Percentiles rank a stretch among this genome's conserved stretches.
Conservation (phyloP, 176 grass and related monocot genomes). For the Cenchrus americanus region DNA sequence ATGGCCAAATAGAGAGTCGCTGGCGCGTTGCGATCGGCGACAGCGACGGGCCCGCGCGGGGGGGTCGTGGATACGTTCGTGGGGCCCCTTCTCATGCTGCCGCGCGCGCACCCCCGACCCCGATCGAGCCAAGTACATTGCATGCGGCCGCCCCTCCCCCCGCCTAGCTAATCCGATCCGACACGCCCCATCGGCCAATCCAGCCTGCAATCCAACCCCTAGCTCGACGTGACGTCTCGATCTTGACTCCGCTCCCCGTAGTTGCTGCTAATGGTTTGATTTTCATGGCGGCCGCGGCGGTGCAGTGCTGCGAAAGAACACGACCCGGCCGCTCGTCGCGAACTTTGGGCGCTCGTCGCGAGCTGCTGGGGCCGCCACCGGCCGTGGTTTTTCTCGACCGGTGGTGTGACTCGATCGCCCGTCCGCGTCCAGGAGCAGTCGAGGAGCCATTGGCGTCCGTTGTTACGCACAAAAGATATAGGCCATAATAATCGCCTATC, state of each 20-base stretch:
- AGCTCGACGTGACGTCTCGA: constrained; percentile 42
- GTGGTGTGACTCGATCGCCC: background rate
- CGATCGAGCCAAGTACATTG: constrained; percentile 36
- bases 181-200: too few species aligned
- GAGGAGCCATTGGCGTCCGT: background rate
- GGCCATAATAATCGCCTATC: background rate
- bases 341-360: background rate
- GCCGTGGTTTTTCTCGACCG: background rate
- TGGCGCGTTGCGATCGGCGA: constrained; percentile 55
- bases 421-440: background rate
- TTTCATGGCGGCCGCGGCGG: background rate
- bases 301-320: background rate
- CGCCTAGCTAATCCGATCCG: background rate
- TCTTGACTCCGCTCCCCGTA: constrained; percentile 21
- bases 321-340: background rate
- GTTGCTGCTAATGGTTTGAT: constrained; percentile 34
- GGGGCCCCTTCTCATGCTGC: background rate
- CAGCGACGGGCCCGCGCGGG: constrained; percentile 11
- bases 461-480: background rate
- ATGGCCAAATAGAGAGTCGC: constrained; percentile 15
- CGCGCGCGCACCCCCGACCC: background rate
- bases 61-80: too few species aligned
- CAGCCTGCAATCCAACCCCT: background rate
- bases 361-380: background rate
- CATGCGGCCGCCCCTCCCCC: constrained; percentile 2